These are phyloP conservation scores for Penicillium pancosmium DNA, from an alignment of 495 filamentous ascomycete genomes.

Conservation along the genomic window DNA sequence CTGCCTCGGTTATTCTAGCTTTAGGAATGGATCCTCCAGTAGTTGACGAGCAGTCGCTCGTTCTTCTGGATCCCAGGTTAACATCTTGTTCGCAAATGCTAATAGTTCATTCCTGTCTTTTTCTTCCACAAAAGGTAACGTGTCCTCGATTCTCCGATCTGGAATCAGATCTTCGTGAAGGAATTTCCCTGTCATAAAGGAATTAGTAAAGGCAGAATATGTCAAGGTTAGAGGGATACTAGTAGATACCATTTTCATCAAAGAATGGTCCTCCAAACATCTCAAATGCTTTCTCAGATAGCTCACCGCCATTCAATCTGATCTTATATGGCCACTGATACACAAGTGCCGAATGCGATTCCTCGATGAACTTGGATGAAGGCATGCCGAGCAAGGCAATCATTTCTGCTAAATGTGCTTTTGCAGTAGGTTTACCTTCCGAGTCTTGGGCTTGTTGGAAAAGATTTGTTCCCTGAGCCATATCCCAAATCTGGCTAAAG, in stretches of 20 bases:
- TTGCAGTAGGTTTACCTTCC: conserved; percentile 18
- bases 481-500: conserved; percentile 41
- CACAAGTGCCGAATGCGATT: conserved; percentile 7
- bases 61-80: conserved; percentile 23
- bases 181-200: conserved; percentile 9
- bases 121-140: conserved; percentile 12
- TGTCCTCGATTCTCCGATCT: conserved; percentile 4
- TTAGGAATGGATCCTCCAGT: conserved; percentile 56
- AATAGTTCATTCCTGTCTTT: conserved; percentile 8
- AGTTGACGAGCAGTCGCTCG: conserved; percentile 35
- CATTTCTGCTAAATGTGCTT: conserved; percentile 42
- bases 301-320: neutral
- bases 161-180: conserved; percentile 3
- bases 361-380: conserved; percentile 32
- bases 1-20: neutral
- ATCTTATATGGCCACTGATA: conserved; percentile 10
- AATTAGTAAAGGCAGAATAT: neutral
- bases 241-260: conserved; percentile 11
- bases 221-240: neutral
- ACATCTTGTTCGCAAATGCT: conserved; percentile 20
- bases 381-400: conserved; percentile 43
- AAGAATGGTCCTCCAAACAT: conserved; percentile 20
- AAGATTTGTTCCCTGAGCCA: conserved; percentile 40
- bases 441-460: conserved; percentile 29
- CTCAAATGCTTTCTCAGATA: conserved; percentile 9